Evolutionary conservation across 2,329 filamentous ascomycete genomes (phyloP), one percentile per base, ranked within the genome.

Genomic region (Daldinia eschscholtzii): DNA sequence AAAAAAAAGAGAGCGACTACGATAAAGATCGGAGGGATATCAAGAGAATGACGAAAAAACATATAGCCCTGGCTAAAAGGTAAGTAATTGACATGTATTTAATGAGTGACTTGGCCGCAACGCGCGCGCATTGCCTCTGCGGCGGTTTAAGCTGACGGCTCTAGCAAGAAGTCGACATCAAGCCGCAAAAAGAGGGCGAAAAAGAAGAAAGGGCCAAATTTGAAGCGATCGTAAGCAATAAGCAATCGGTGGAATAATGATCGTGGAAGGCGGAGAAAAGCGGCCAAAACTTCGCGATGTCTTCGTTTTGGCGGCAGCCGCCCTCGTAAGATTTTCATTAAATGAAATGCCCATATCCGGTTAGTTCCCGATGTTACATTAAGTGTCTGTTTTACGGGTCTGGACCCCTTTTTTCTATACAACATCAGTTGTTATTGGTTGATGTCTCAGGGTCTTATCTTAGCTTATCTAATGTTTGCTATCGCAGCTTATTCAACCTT

Each of bases 301-400:
- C 39, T 55, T 65, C 65, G 50, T 68, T 18, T 53, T 35, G 7
- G 33, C 33, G 35, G 35, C 35, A n/a, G 35, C 13, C 20, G 20
- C 20, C 20, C 20, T 57, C 65, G 44, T 68, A 64, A 71, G 68
- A 64, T 64, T 57, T 42, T 60, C 46, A 42, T 67, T 64, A 64
- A 69, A 69, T 71, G 65, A 71, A 61, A 61, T 67, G 60, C 66
- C 61, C 61, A 7, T 13, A 57, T 68, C 46, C 42, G 63, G 69
- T 69, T 71, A 71, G 66, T n/a, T 61, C 30, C 52, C 44, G 53
- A 48, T 61, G 53, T 56, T 56, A 46, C 57, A 65, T 50, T 42
- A 55, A 44, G 55, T 30, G 18, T 44, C 44, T 65, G 58, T 61
- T 58, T 39, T 55, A 18, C 50, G 59, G 39, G 20, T 13, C 30